Evolutionary conservation across 331 rosid genomes (phyloP).

Genomic region (Acacia concinna): DNA sequence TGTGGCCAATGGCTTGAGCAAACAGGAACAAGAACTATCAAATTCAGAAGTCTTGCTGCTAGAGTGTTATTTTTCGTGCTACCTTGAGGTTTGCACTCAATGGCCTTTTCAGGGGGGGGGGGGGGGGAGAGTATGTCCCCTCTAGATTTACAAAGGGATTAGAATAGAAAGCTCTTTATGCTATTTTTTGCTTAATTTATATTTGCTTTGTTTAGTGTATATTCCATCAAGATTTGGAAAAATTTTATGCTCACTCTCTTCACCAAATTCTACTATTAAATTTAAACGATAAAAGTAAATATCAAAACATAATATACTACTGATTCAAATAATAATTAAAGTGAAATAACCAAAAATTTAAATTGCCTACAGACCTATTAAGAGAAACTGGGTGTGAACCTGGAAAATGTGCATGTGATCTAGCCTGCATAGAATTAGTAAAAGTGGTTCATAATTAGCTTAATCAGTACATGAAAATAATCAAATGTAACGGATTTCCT

Average conservation of each 20-base stretch:
- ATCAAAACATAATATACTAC: constrained; percentile 14
- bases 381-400: constrained; percentile 99
- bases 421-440: constrained; percentile 59
- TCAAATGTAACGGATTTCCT: background rate
- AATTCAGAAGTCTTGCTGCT: background rate
- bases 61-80: background rate
- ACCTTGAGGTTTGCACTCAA: background rate
- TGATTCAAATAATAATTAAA: constrained; percentile 14
- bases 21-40: no score
- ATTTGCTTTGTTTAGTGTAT: background rate
- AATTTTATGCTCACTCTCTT: background rate
- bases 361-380: constrained; percentile 52
- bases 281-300: background rate
- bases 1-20: background rate
- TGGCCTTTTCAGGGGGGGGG: background rate
- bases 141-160: background rate
- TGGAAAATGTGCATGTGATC: constrained; percentile 88
- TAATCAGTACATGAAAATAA: constrained; percentile 12
- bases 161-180: background rate
- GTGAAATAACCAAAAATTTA: background rate
- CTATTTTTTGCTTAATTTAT: background rate
- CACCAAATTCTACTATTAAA: background rate
- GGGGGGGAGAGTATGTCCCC: background rate
- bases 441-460: constrained; percentile 23
- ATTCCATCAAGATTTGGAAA: background rate